Evolutionary conservation across 2,329 filamentous ascomycete genomes (phyloP).

Genomic region (Golovinomyces cichoracearum): DNA sequence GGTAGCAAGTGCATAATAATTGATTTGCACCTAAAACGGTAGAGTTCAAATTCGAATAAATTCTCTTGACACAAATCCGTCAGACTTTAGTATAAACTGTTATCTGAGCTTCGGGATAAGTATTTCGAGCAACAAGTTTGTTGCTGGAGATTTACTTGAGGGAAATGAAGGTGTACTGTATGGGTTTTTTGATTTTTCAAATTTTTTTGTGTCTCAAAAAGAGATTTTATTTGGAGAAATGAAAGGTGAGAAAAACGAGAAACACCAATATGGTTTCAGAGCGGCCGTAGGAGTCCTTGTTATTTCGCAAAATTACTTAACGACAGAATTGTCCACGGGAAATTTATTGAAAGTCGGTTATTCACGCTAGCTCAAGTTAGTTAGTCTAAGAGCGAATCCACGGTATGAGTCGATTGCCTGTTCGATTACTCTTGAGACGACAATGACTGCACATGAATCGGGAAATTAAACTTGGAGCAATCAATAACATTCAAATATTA

Average conservation of each 20-base stretch:
- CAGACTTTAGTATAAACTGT: no score
- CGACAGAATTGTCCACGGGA: not conserved
- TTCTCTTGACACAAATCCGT: no score
- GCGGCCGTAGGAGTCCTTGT: not conserved
- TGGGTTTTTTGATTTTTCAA: slow-evolving; percentile 16
- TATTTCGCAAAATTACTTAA: no score
- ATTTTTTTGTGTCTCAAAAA: slow-evolving; percentile 16
- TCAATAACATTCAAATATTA: no score
- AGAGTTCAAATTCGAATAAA: not conserved
- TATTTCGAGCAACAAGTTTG: not conserved
- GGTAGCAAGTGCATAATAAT: no score
- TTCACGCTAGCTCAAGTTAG: not conserved
- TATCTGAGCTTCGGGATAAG: no score
- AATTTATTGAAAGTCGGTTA: not conserved
- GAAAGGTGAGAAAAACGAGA: slow-evolving; percentile 16
- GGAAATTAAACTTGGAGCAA: no score
- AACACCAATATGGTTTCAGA: no score
- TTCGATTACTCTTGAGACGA: no score
- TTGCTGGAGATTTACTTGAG: no score
- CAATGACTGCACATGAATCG: no score
- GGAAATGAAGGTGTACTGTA: slow-evolving; percentile 1
- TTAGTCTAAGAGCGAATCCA: not conserved
- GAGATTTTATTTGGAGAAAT: slow-evolving; percentile 14
- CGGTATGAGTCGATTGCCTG: no score
- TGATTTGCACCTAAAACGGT: not conserved